Percentiles rank a stretch among this genome's conserved stretches.
Evolutionary conservation across 768 basidiomycete species (phyloP).

Genomic region (Xerocomus spinulosus): DNA sequence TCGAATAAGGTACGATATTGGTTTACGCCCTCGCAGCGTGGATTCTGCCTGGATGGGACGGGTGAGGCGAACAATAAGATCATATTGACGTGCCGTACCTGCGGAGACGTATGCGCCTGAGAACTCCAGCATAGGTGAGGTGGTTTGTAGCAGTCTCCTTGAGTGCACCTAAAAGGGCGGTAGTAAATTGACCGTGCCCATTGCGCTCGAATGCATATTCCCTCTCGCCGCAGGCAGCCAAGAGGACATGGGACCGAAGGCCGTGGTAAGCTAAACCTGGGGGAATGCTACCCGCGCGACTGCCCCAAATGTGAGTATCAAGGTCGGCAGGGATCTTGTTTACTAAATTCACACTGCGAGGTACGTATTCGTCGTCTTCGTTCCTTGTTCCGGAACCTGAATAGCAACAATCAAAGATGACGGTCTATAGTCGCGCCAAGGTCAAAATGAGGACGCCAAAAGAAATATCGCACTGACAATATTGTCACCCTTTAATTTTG

Average conservation of each 20-base stretch:
- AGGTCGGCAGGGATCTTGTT: constrained; percentile 9
- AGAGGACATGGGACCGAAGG: constrained; percentile 37
- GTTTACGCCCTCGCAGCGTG: constrained; percentile 28
- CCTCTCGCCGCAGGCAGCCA: constrained; percentile 42
- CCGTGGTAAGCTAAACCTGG: constrained; percentile 24
- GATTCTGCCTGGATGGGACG: constrained; percentile 23
- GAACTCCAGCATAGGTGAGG: constrained; percentile 23
- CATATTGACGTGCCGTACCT: background rate
- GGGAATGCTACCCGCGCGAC: constrained; percentile 10
- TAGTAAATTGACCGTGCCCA: constrained; percentile 25
- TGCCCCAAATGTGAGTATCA: constrained; percentile 29
- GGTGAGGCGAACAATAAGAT: background rate
- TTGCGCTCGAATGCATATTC: constrained; percentile 29
- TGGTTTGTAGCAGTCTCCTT: constrained; percentile 1
- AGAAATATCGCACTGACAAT: constrained; percentile 30
- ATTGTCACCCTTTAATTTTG: constrained; percentile 39
- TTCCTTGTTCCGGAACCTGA: constrained; percentile 36
- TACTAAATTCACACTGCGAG: constrained; percentile 7
- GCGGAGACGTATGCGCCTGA: constrained; percentile 14
- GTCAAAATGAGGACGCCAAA: background rate
- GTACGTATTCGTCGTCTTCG: background rate
- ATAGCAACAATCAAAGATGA: constrained; percentile 46
- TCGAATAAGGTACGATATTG: constrained; percentile 24
- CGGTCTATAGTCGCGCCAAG: constrained; percentile 28
- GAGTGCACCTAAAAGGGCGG: constrained; percentile 18